A percentile compares a stretch with the other conserved stretches of the same genome.
phyloP scores from a whole-genome alignment of 139 green algal genomes.

The Prasinococcaceae sp. region DNA sequence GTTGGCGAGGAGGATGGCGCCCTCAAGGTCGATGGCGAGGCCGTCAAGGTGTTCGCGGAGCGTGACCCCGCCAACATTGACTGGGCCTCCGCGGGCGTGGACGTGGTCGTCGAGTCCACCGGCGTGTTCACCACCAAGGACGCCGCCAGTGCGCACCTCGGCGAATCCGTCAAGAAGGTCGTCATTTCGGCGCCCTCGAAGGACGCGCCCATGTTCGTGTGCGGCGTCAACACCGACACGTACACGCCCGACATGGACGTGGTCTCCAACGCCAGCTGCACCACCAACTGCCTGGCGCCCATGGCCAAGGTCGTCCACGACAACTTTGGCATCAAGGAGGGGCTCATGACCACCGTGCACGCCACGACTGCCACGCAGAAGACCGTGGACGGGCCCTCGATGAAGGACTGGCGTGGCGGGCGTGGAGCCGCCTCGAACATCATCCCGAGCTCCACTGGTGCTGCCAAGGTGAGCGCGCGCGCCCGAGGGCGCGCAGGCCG shows the following conservation, averaged over 20 bases:
- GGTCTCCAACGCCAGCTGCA: conserved; percentile 73
- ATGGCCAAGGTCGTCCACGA: conserved; percentile 71
- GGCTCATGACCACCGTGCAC: conserved; percentile 90
- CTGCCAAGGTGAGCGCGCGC: conserved; percentile 78
- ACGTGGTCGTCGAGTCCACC: conserved; percentile 81
- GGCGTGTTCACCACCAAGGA: conserved; percentile 84
- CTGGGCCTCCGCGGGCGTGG: conserved; percentile 57
- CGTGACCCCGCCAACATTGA: conserved; percentile 63
- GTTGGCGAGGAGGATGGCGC: conserved; percentile 22
- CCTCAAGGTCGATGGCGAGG: conserved; percentile 51
- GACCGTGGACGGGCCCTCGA: conserved; percentile 88
- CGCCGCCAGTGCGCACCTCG: conserved; percentile 21
- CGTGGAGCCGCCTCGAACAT: conserved; percentile 83
- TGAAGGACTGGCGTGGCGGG: conserved; percentile 94
- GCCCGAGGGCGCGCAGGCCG: no score
- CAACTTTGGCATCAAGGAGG: conserved; percentile 37
- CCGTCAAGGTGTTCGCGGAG: conserved; percentile 51
- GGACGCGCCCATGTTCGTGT: conserved; percentile 88
- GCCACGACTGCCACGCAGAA: conserved; percentile 93
- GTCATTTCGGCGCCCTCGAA: conserved; percentile 81
- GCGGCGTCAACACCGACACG: conserved; percentile 82
- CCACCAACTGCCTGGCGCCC: conserved; percentile 92
- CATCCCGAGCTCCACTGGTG: conserved; percentile 91
- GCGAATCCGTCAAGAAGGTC: conserved; percentile 63
- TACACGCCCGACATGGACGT: conserved; percentile 57